These are phyloP conservation scores for Xylaria sp. DNA, from an alignment of 2,329 filamentous ascomycete genomes.

Conservation along the genomic window DNA sequence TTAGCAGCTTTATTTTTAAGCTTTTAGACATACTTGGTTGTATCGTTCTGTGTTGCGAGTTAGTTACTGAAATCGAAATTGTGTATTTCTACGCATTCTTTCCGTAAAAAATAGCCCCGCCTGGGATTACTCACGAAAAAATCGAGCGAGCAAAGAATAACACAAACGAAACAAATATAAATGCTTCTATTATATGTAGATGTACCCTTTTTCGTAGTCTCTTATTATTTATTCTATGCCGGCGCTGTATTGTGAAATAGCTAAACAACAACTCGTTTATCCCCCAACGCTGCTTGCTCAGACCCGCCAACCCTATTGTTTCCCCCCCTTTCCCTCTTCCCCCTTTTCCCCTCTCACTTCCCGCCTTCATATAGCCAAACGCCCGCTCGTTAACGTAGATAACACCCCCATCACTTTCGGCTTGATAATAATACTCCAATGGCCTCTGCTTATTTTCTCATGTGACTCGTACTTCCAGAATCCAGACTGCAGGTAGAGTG, in stretches of 20 bases:
- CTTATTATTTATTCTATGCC: slow-evolving; percentile 9
- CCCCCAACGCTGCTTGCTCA: background rate
- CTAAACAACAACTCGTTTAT: background rate
- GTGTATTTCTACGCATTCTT: too few species aligned
- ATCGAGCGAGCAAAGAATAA: background rate
- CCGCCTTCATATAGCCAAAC: slow-evolving; percentile 11
- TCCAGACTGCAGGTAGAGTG: background rate
- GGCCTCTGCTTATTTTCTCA: background rate
- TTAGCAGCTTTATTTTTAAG: background rate
- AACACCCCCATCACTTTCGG: background rate
- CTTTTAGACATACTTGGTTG: too few species aligned
- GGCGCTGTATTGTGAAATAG: background rate
- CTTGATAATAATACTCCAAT: background rate
- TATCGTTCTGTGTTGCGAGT: too few species aligned
- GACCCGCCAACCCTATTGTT: background rate
- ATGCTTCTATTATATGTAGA: background rate
- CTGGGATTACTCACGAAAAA: background rate
- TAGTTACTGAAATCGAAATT: too few species aligned
- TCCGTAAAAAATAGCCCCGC: too few species aligned
- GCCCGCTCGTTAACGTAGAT: background rate
- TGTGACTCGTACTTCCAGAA: background rate
- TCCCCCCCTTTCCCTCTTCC: background rate
- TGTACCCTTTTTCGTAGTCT: background rate
- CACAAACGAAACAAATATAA: background rate
- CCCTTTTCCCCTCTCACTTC: background rate